Base-by-base conservation (phyloP, 1,284 basidiomycete genomes). In the Puccinia novopanici region DNA sequence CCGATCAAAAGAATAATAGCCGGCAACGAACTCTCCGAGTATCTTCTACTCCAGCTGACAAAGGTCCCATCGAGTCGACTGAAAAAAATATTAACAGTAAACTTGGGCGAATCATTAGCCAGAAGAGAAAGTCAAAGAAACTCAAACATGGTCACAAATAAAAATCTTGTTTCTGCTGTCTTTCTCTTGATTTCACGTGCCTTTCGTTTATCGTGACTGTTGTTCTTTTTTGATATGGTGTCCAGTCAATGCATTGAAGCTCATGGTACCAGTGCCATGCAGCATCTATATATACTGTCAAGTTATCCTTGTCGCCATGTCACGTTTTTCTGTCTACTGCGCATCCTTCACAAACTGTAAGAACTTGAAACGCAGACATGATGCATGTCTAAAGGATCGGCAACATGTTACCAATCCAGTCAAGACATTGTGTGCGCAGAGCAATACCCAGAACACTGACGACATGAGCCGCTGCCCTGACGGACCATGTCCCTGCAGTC, bases 81-180 rank as follows among this genome's bases (percentile, higher is more conserved):
- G 70, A 73, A 6, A 73, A 55, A 22, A 54, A 34, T 24, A 73
- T 22, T 24, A 24, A 73, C 22, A 57, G 54, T n/a, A 73, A 73
- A 57, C 52, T 73, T 34, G 70, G 48, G 22, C 70, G 54, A 24
- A 73, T 73, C n/a, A 73, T 73, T 34, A 54, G 70, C 10, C 70
- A 73, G 22, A 73, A 73, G n/a, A 55, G 70, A 73, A 54, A 54
- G 27, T 40, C 48, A 5, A 55, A 54, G 52, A 73, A 73, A 40
- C 19, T 73, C 52, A 73, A 57, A 57, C 48, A 34, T 37, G 52
- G 34, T 12, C 55, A 30, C 13, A 55, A 57, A 73, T 52, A 54
- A 73, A 50, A 54, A 50, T 19, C 34, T 17, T 63, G 59, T 22
- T 40, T 3, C 19, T 63, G 34, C 22, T 40, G 37, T 40, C 34